Percentiles rank a stretch among this genome's conserved stretches.
These are phyloP conservation scores for Scolecobasidium constrictum DNA, from an alignment of 2,329 filamentous ascomycete species.

Conservation along the genomic window DNA sequence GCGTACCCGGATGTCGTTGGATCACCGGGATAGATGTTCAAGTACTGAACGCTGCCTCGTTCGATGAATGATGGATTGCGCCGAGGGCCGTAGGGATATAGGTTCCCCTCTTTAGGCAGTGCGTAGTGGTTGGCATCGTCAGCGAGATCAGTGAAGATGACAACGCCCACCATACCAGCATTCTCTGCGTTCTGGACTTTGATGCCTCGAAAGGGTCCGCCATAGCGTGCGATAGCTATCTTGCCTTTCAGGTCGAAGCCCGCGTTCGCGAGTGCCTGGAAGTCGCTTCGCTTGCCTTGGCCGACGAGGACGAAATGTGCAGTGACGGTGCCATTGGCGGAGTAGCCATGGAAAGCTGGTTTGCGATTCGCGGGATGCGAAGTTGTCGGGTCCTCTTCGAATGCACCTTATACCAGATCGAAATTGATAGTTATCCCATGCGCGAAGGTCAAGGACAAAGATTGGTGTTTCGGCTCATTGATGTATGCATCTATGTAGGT, in stretches of 20 bases:
- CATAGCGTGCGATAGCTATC: constrained; percentile 36
- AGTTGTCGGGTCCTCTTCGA: constrained; percentile 23
- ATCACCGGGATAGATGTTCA: constrained; percentile 42
- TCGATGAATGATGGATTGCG: constrained; percentile 35
- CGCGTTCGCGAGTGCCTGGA: constrained; percentile 29
- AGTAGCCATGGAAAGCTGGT: constrained; percentile 38
- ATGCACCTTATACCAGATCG: constrained; percentile 21
- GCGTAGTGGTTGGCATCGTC: constrained; percentile 36
- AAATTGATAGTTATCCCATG: constrained; percentile 23
- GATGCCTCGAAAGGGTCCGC: constrained; percentile 33
- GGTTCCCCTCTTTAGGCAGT: too few relatives aligned
- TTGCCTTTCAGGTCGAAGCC: constrained; percentile 36
- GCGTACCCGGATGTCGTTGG: constrained; percentile 28
- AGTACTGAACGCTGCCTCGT: constrained; percentile 43
- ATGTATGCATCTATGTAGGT: constrained; percentile 21
- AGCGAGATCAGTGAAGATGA: constrained; percentile 35
- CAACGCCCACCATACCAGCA: constrained; percentile 30
- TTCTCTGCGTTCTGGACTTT: constrained; percentile 39
- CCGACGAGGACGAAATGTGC: constrained; percentile 38
- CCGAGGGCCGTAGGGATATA: constrained; percentile 35
- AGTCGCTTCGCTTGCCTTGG: constrained; percentile 31
- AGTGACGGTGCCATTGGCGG: constrained; percentile 32
- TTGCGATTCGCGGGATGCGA: constrained; percentile 27
- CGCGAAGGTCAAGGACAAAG: constrained; percentile 21
- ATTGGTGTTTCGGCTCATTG: constrained; percentile 26